Conservation (phyloP, 768 basidiomycete species). For the Psilocybe cubensis region DNA sequence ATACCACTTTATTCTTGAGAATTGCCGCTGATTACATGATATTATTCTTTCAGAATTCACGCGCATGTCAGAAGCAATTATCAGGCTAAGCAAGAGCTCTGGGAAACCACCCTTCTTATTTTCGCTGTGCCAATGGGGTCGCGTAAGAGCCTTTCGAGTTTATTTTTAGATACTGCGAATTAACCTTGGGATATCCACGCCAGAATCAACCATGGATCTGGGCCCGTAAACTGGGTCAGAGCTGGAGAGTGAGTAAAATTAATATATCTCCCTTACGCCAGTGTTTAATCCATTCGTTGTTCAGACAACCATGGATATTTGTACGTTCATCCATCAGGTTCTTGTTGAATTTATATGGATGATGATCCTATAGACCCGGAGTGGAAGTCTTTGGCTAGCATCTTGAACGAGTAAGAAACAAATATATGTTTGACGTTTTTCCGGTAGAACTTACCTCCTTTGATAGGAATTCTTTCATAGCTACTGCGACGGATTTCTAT, state of each 20-base stretch:
- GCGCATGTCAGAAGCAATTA: constrained; percentile 64
- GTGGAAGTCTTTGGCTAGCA: constrained; percentile 54
- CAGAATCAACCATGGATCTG: constrained; percentile 65
- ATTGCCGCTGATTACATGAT: neutral
- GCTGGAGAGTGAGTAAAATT: constrained; percentile 56
- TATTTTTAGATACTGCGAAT: neutral
- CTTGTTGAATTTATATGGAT: neutral
- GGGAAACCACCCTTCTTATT: constrained; percentile 59
- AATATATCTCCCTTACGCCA: neutral
- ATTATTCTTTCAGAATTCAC: constrained; percentile 48
- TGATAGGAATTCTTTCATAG: constrained; percentile 63
- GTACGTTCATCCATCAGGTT: constrained; percentile 24
- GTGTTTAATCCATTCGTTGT: neutral
- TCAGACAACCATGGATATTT: constrained; percentile 56
- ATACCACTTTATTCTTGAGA: neutral
- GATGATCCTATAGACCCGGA: constrained; percentile 28
- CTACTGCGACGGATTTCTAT: constrained; percentile 67
- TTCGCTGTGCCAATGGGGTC: constrained; percentile 72
- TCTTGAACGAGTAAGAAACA: constrained; percentile 54
- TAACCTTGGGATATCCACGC: neutral
- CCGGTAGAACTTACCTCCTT: neutral
- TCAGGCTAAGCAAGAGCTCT: constrained; percentile 45
- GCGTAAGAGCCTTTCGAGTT: constrained; percentile 38
- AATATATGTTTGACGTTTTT: neutral
- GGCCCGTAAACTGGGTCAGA: constrained; percentile 62